phyloP scores from a whole-genome alignment of 2,329 filamentous ascomycete species.

The Diaporthe nobilis region DNA sequence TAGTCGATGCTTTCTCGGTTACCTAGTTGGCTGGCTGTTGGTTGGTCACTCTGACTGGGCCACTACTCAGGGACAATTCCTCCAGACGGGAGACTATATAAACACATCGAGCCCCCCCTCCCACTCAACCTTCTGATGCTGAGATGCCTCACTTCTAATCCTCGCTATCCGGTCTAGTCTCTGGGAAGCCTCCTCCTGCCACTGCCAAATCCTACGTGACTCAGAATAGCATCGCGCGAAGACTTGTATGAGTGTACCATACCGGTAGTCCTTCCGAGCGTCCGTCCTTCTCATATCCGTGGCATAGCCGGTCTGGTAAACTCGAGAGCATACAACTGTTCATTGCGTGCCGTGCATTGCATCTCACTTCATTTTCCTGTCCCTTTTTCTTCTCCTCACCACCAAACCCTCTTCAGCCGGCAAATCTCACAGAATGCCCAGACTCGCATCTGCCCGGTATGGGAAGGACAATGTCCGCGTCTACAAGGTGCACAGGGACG shows the following conservation, averaged over 20 bases:
- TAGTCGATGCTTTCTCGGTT: constrained; percentile 6
- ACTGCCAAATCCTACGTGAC: background rate
- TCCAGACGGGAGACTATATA: background rate
- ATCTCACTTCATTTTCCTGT: background rate
- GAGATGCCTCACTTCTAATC: background rate
- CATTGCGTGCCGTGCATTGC: constrained; percentile 17
- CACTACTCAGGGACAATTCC: background rate
- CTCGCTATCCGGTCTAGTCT: background rate
- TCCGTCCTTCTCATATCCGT: background rate
- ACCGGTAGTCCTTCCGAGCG: background rate
- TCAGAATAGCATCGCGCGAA: constrained; percentile 30
- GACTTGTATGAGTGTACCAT: constrained; percentile 14
- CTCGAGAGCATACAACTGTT: background rate
- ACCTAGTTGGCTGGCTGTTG: background rate
- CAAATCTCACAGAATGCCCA: constrained; percentile 61
- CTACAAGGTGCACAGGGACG: constrained; percentile 91
- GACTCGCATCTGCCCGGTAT: constrained; percentile 77
- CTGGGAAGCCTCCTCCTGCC: background rate
- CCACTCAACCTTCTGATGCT: background rate
- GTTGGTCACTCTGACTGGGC: constrained; percentile 10
- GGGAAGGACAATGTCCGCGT: constrained; percentile 99
- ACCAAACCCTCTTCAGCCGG: background rate
- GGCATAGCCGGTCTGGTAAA: constrained; percentile 7
- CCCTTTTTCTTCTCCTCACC: background rate
- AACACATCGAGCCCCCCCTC: background rate